A percentile compares a stretch with the other conserved stretches of the same genome.
phyloP scores from a whole-genome alignment of 2,329 filamentous ascomycete species.

The Aschersonia sp. region DNA sequence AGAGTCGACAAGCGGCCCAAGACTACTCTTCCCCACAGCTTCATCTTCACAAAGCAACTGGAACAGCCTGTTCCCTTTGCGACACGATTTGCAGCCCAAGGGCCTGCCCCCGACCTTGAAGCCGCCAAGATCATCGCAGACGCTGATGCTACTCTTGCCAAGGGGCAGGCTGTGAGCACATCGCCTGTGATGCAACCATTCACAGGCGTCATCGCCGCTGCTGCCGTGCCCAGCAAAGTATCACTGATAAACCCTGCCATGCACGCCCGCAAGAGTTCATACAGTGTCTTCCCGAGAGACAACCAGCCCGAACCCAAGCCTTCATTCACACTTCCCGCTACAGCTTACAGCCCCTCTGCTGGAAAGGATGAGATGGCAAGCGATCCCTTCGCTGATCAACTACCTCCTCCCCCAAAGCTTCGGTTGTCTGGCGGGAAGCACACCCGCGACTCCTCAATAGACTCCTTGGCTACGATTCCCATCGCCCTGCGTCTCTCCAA shows the following conservation, averaged over 20 bases:
- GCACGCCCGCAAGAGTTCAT: conserved; percentile 1
- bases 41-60: conserved; percentile 8
- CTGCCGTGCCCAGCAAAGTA: too few species aligned
- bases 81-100: background rate
- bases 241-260: background rate
- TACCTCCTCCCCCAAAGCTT: conserved; percentile 28
- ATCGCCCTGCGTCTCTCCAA: conserved; percentile 56
- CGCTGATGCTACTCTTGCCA: too few species aligned
- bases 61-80: conserved; percentile 7
- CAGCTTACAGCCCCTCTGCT: conserved; percentile 2
- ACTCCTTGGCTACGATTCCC: conserved; percentile 54
- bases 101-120: too few species aligned
- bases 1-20: conserved; percentile 8
- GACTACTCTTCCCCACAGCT: conserved; percentile 2
- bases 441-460: conserved; percentile 44
- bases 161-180: too few species aligned
- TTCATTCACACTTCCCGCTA: conserved; percentile 23
- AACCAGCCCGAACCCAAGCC: conserved; percentile 10
- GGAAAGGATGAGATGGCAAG: background rate
- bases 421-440: conserved; percentile 23
- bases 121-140: too few species aligned
- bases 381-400: conserved; percentile 2
- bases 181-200: background rate
- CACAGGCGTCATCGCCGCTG: background rate
- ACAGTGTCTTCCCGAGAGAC: conserved; percentile 7